These are phyloP conservation scores for Dichotomopilus funicola DNA, from an alignment of 2,329 filamentous ascomycete species.

Conservation along the genomic window DNA sequence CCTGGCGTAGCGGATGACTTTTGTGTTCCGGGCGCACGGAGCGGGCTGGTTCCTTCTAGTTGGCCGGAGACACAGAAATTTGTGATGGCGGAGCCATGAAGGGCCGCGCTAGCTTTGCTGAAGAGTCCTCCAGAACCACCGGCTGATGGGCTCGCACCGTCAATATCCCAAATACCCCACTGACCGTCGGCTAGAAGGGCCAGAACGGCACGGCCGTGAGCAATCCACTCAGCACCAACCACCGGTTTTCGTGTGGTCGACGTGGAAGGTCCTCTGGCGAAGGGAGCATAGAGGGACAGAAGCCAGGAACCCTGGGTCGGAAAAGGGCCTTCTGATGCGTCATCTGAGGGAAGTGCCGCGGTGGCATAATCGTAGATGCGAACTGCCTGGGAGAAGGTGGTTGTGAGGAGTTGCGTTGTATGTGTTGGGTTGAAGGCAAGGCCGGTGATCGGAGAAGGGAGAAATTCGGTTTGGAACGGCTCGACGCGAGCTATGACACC, in stretches of 20 bases:
- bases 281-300: conserved; percentile 54
- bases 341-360: conserved; percentile 46
- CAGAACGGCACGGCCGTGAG: conserved; percentile 53
- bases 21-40: conserved; percentile 40
- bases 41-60: conserved; percentile 52
- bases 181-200: conserved; percentile 56
- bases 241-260: conserved; percentile 47
- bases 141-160: conserved; percentile 45
- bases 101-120: conserved; percentile 44
- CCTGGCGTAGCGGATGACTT: conserved; percentile 29
- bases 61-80: conserved; percentile 53
- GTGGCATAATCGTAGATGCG: conserved; percentile 56
- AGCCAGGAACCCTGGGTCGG: conserved; percentile 58
- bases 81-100: conserved; percentile 53
- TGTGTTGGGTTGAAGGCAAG: conserved; percentile 57
- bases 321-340: conserved; percentile 44
- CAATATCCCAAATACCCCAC: conserved; percentile 63
- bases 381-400: conserved; percentile 49
- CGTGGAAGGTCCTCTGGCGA: conserved; percentile 41
- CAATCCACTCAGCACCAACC: conserved; percentile 57
- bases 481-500: conserved; percentile 33
- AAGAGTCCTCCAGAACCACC: conserved; percentile 35
- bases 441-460: conserved; percentile 47
- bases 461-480: conserved; percentile 55
- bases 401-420: conserved; percentile 51